Conservation (phyloP, 1,284 basidiomycete species). For the Vanrija humicola region DNA sequence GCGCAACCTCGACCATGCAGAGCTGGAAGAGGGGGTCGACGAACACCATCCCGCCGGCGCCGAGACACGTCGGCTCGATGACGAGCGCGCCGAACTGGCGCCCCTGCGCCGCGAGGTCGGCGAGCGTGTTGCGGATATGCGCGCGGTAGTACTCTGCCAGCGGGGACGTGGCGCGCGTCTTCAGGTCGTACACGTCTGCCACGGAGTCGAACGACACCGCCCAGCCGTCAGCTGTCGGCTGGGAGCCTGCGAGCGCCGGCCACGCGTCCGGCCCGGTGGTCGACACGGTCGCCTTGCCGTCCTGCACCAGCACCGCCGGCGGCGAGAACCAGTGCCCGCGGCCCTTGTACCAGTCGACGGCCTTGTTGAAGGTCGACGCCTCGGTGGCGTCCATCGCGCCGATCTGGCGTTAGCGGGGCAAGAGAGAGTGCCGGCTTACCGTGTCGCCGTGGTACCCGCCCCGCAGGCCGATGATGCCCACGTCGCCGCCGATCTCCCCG, state of each 20-base stretch:
- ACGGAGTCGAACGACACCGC: slow-evolving; percentile 53
- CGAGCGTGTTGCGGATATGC: slow-evolving; percentile 60
- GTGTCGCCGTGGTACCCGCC: slow-evolving; percentile 98
- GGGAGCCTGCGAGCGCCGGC: slow-evolving; percentile 23
- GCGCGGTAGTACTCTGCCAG: slow-evolving; percentile 64
- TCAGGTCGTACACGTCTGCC: slow-evolving; percentile 68
- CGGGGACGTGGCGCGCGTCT: slow-evolving; percentile 57
- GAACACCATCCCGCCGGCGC: slow-evolving; percentile 95
- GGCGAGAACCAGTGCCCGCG: slow-evolving; percentile 93
- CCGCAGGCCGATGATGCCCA: slow-evolving; percentile 80
- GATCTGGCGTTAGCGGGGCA: no score
- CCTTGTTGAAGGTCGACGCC: slow-evolving; percentile 71
- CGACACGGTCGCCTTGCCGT: slow-evolving; percentile 62
- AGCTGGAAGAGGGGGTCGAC: slow-evolving; percentile 96
- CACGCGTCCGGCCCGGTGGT: slow-evolving; percentile 48
- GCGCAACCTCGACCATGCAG: slow-evolving; percentile 74
- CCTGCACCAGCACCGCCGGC: slow-evolving; percentile 66
- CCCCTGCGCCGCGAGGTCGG: slow-evolving; percentile 50
- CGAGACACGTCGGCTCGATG: slow-evolving; percentile 88
- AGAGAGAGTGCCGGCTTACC: slow-evolving; percentile 28
- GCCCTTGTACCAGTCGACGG: slow-evolving; percentile 91
- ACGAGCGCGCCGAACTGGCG: slow-evolving; percentile 65
- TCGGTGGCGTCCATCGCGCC: slow-evolving; percentile 95
- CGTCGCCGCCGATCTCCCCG: slow-evolving; percentile 47
- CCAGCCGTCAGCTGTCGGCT: slow-evolving; percentile 30